Conservation (phyloP, 345 rosid genomes). For the Viola odorata region DNA sequence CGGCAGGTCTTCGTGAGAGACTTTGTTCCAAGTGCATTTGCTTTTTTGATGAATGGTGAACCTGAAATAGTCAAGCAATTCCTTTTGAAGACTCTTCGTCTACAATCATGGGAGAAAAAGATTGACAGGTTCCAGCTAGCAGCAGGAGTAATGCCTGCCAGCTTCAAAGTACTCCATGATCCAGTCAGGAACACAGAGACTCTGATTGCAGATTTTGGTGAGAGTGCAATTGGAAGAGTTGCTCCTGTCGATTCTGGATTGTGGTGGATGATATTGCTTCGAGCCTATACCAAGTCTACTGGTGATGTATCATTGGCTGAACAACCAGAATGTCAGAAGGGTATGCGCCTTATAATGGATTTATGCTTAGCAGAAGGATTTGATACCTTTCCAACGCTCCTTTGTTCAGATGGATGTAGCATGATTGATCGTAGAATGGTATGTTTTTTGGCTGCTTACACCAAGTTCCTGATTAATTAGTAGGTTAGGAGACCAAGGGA, state of each 20-base stretch:
- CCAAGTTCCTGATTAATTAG: no score
- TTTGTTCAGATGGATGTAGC: slow-evolving; percentile 96
- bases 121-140: slow-evolving; percentile 95
- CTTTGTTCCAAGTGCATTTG: slow-evolving; percentile 86
- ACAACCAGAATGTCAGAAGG: slow-evolving; percentile 91
- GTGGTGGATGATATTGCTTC: slow-evolving; percentile 94
- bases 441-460: slow-evolving; percentile 19
- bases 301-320: slow-evolving; percentile 86
- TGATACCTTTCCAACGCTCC: slow-evolving; percentile 94
- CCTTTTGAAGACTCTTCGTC: slow-evolving; percentile 83
- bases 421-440: slow-evolving; percentile 99
- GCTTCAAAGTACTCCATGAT: slow-evolving; percentile 92
- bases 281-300: slow-evolving; percentile 87
- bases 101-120: slow-evolving; percentile 97
- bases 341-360: slow-evolving; percentile 83
- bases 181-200: slow-evolving; percentile 78
- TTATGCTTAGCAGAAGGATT: slow-evolving; percentile 92
- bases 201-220: slow-evolving; percentile 88
- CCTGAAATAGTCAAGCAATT: slow-evolving; percentile 84
- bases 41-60: slow-evolving; percentile 82
- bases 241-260: slow-evolving; percentile 98
- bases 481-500: no score
- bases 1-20: slow-evolving; percentile 88
- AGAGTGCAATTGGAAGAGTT: slow-evolving; percentile 96
- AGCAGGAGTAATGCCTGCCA: slow-evolving; percentile 98